Conservation (phyloP, 108 stramenopile genomes). For the Cylindrotheca fusiformis region DNA sequence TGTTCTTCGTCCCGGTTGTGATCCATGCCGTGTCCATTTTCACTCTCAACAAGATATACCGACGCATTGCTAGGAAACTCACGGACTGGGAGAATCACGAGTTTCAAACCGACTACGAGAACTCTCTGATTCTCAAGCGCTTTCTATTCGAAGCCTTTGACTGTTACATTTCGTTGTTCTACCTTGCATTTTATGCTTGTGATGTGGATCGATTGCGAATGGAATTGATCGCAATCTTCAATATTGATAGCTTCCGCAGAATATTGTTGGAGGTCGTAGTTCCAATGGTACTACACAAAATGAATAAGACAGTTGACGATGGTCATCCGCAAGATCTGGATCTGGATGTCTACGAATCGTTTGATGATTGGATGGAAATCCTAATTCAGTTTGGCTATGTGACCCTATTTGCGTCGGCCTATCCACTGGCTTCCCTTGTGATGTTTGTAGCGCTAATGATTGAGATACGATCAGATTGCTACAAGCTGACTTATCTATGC, state of each 20-base stretch:
- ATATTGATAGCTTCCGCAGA: slow-evolving; percentile 57
- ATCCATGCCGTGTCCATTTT: slow-evolving; percentile 61
- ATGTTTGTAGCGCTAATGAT: slow-evolving; percentile 57
- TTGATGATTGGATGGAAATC: slow-evolving; percentile 89
- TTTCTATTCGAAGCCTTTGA: slow-evolving; percentile 88
- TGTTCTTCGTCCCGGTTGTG: slow-evolving; percentile 55
- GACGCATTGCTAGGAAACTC: slow-evolving; percentile 53
- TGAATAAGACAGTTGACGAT: slow-evolving; percentile 1
- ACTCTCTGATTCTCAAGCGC: slow-evolving; percentile 74
- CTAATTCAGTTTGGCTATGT: slow-evolving; percentile 84
- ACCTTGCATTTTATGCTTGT: slow-evolving; percentile 79
- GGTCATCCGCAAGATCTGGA: slow-evolving; percentile 7
- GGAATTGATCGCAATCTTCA: slow-evolving; percentile 61
- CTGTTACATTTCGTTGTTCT: slow-evolving; percentile 79
- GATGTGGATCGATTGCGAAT: slow-evolving; percentile 54
- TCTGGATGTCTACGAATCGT: slow-evolving; percentile 67
- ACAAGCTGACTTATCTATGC: slow-evolving; percentile 60
- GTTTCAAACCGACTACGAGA: slow-evolving; percentile 43
- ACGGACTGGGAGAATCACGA: slow-evolving; percentile 85
- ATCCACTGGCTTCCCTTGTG: slow-evolving; percentile 71
- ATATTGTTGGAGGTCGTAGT: slow-evolving; percentile 46
- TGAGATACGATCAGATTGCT: slow-evolving; percentile 67
- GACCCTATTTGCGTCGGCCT: slow-evolving; percentile 81
- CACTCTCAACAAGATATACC: slow-evolving; percentile 58
- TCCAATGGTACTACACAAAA: slow-evolving; percentile 34